Evolutionary conservation across 2,329 filamentous ascomycete genomes (phyloP), one percentile per base, ranked within the genome.

Genomic region (Alternaria postmessia): DNA sequence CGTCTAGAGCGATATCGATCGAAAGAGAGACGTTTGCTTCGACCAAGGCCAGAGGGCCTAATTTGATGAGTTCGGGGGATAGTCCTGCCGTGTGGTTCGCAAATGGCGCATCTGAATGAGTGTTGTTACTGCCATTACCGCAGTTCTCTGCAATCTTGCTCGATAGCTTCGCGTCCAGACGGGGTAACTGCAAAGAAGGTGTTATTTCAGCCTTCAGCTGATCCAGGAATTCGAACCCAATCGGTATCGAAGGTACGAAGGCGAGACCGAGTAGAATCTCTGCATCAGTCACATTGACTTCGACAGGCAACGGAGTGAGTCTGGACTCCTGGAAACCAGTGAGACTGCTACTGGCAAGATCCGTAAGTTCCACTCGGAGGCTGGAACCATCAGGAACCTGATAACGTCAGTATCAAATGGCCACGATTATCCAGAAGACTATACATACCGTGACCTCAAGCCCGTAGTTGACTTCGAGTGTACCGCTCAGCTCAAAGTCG

Each of bases 381-480:
- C 60, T 70, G 11, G 77, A 76, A 18, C 65, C 59, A 52, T 73
- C 68, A 4, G 75, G 77, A 7, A 75, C 64, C 67, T 75, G 36
- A 3, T 43, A 14, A 59, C 26, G 52, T 73, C 39, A 63, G 62
- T 34, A 24, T 18, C 16, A 11, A 9, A n/a, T 38, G 6, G n/a
- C 26, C 14, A 16, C 46, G 14, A 11, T 9, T 5, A 34, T 12
- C 7, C 30, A 5, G 12, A 18, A 32, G 3, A 7, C 16, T 3
- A 39, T 26, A 72, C 71, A 43, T 66, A 77, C 76, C n/a, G 58
- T 59, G n/a, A 79, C 57, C 41, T 79, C 74, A 38, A 79, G 75
- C 9, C 78, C 78, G 43, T 78, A 78, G 34, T 60, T 72, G 24
- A 79, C 61, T n/a, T 76, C 72, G 28, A 80, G 61, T 4, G 65